Base-by-base conservation (phyloP, 345 rosid species). In the Ailanthus altissimus region DNA sequence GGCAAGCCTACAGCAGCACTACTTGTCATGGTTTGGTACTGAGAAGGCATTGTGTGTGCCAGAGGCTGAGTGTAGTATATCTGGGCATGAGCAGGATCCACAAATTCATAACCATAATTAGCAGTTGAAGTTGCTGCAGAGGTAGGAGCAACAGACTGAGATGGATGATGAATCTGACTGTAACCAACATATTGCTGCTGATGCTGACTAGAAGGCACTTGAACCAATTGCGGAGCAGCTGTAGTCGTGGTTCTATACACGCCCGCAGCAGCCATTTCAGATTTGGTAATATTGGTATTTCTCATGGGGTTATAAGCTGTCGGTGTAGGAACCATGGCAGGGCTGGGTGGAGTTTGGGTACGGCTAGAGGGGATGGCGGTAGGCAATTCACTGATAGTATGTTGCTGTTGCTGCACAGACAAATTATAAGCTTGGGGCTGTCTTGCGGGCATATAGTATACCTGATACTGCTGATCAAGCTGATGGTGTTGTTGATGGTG, bases 121-220 rank as follows among this genome's bases (percentile, higher is more conserved):
- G 89, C 82, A 69, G 82, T 76, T 51, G 85, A 86, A 0, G 92
- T 81, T 0, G 97, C 81, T 61, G 84, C 32, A 45, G 97, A 81
- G 67, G 84, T 20, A 58, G 92, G 86, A 14, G 84, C 83, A 66
- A 86, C 88, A 54, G 97, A 89, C 84, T 92, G 97, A 56, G 97
- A 88, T 9, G 92, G 97, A 73, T 93, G 91, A 61, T 92, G 98
- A 77, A 95, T 83, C 81, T 89, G 96, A 9, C 98, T 78, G 83
- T 87, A 96, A 25, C 92, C 97, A 60, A 90, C 86, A 79, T 84
- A 93, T 13, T 88, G 98, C 53, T 91, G 97, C 76, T 95, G 99
- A 61, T 87, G 90, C 77, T 87, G 92, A 81, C 72, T 80, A 59
- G 93, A 75, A 26, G 97, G 91, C 50, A 91, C 85, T 83, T 87